A percentile compares a stretch with the other conserved stretches of the same genome.
Conservation (phyloP, 441 rosid species). For the Erodium moschatum region DNA sequence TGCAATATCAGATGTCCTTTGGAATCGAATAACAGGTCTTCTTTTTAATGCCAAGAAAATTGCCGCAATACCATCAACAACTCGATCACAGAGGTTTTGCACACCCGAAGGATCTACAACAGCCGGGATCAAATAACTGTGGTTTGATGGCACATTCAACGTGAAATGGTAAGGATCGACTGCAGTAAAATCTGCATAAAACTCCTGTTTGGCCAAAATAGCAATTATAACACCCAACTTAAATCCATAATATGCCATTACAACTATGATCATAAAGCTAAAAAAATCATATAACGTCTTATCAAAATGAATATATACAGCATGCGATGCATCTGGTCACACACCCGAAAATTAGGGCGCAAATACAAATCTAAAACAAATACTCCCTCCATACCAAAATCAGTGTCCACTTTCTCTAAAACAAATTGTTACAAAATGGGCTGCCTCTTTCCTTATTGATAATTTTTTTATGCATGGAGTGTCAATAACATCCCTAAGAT, state of each 20-base stretch:
- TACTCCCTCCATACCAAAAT: not conserved
- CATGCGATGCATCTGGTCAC: not conserved
- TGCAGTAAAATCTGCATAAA: constrained; percentile 86
- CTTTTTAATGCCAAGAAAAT: constrained; percentile 77
- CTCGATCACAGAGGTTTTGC: constrained; percentile 74
- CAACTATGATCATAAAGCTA: not conserved
- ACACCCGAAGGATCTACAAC: constrained; percentile 79
- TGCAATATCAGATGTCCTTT: constrained; percentile 84
- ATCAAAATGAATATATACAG: not conserved
- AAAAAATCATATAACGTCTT: not conserved
- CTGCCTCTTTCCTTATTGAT: no score
- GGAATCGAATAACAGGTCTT: constrained; percentile 84
- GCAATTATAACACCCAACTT: constrained; percentile 16
- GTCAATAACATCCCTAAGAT: no score
- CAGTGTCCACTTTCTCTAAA: not conserved
- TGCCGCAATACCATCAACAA: constrained; percentile 80
- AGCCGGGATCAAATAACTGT: constrained; percentile 84
- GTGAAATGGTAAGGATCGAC: constrained; percentile 79
- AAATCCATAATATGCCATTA: not conserved
- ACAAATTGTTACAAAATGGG: no score
- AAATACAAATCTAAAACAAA: not conserved
- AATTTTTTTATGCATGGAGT: no score
- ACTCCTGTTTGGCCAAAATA: constrained; percentile 58
- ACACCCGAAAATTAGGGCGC: not conserved
- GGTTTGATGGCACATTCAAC: constrained; percentile 64